Base-by-base conservation (phyloP, 2,329 filamentous ascomycete genomes). In the Trichoderma citrinoviride region DNA sequence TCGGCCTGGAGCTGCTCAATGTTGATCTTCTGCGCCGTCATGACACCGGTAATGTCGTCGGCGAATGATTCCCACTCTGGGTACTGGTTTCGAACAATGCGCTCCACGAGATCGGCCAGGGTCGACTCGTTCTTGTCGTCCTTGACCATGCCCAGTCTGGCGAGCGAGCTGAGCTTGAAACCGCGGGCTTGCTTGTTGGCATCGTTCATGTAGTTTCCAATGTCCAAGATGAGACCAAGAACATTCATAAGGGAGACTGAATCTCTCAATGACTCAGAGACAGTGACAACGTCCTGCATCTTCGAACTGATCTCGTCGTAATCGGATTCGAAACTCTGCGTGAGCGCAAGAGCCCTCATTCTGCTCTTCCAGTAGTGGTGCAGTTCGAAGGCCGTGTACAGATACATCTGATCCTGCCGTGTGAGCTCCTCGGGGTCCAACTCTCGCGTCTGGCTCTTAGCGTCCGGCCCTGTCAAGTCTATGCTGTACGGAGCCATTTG, bases 191-290 rank as follows among this genome's bases (percentile, higher is more conserved):
- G 95, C 81, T 99, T 99, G 80, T 97, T 98, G 63, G 93, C 90
- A 75, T 98, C 95, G 82, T 99, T 99, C 95, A 99, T 99, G 83
- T 97, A 99, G 78, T 99, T 99, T 77, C 95, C 95, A 73, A 99
- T 97, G 77, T 97, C 94, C 72, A 99, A 82, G 77, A 99, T 99
- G 67, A 98, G 84, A 66, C 94, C 93, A 64, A 99, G 86, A 53
- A 99, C 93, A 70, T 96, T 97, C 89, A 98, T 97, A 72, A 99
- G 80, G 27, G 92, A 90, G 27, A 96, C 92, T 1, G 93, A 97
- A 74, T 96, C 93, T 54, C 94, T 87, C 62, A 99, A 81, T 10
- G 92, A 91, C 78, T 98, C 94, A 5, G 93, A 94, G 8, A 97
- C 93, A 33, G 82, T 81, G 41, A 96, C 90, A n/a, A 99, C 87